A percentile compares a stretch with the other conserved stretches of the same genome.
These are phyloP conservation scores for Marasmius oreades DNA, from an alignment of 1,284 basidiomycete species.

Conservation along the genomic window DNA sequence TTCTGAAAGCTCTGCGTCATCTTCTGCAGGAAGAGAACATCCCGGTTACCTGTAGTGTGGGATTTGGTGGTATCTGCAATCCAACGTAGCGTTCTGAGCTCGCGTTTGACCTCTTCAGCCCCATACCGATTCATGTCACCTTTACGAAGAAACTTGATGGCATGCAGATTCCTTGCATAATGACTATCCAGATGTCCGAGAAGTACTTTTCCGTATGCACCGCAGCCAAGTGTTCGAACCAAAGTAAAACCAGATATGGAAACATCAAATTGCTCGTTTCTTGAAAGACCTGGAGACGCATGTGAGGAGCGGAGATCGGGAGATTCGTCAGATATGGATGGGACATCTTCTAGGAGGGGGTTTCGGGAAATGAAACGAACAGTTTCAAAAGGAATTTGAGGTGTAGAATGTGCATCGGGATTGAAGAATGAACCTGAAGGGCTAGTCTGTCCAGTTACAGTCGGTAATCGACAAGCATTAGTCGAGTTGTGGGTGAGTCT, in stretches of 20 bases:
- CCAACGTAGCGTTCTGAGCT: constrained; percentile 20
- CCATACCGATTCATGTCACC: constrained; percentile 10
- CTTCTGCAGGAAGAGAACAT: constrained; percentile 17
- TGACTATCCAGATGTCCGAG: constrained; percentile 17
- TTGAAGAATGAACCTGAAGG: not conserved
- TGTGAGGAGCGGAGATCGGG: not conserved
- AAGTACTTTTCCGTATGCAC: constrained; percentile 24
- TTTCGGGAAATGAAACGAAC: not conserved
- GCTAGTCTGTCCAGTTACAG: not conserved
- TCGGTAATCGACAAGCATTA: no score
- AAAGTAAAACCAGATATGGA: constrained; percentile 13
- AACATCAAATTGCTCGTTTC: not conserved
- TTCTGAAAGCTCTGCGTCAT: constrained; percentile 16
- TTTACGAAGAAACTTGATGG: constrained; percentile 23
- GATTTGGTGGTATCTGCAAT: constrained; percentile 9
- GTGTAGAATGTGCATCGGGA: not conserved
- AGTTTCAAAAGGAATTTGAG: not conserved
- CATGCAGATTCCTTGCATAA: constrained; percentile 17
- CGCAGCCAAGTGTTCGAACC: constrained; percentile 22
- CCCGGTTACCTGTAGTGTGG: not conserved
- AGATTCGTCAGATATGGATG: not conserved
- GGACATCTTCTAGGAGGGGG: not conserved
- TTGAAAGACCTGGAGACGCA: not conserved
- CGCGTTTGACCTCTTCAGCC: constrained; percentile 14
- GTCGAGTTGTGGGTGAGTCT: no score